Percentiles rank a stretch among this genome's conserved stretches.
These are phyloP conservation scores for Eragrostis nindensis DNA, from an alignment of 176 grass and related monocot species.

Conservation along the genomic window DNA sequence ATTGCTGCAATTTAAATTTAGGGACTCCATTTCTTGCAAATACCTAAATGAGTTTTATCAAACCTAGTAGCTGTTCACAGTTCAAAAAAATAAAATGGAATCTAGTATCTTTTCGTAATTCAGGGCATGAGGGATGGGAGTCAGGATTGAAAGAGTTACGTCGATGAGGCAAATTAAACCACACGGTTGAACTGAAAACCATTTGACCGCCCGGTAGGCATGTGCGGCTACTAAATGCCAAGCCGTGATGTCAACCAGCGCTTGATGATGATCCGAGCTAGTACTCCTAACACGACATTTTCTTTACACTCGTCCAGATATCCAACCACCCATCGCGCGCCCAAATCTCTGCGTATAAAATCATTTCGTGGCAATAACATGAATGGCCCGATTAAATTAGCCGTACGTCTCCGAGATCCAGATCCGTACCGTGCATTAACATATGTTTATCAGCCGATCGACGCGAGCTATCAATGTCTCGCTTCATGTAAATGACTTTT, in stretches of 20 bases:
- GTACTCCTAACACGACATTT: not conserved
- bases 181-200: not conserved
- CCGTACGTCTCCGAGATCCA: not conserved
- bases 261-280: not conserved
- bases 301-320: not conserved
- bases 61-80: no score
- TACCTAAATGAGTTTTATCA: no score
- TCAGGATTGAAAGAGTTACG: no score
- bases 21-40: no score
- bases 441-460: not conserved
- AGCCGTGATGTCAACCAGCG: not conserved
- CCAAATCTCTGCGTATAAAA: not conserved
- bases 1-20: no score
- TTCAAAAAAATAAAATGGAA: no score
- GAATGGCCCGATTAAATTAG: not conserved
- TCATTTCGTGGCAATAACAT: not conserved
- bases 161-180: no score
- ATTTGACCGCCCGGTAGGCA: not conserved
- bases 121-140: no score
- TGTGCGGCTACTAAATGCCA: not conserved
- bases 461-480: conserved; percentile 21
- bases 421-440: not conserved
- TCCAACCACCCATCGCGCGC: not conserved
- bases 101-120: no score
- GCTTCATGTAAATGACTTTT: no score